These are phyloP conservation scores for Marsdenia floribunda DNA, from an alignment of 257 asterid genomes.

Conservation along the genomic window DNA sequence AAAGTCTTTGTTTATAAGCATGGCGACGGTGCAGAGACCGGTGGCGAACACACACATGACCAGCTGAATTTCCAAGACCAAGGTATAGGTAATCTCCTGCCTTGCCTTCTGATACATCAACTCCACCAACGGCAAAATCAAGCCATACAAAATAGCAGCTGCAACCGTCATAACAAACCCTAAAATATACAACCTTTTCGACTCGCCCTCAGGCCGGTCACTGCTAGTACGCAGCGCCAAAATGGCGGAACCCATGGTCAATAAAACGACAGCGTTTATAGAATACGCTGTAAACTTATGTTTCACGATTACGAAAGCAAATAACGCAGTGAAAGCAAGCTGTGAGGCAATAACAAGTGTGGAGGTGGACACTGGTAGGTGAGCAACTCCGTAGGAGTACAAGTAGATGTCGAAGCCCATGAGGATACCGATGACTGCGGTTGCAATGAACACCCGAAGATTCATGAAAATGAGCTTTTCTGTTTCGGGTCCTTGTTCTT, in stretches of 20 bases:
- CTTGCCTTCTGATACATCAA: slow-evolving; percentile 19
- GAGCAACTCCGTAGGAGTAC: slow-evolving; percentile 13
- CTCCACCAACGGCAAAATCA: slow-evolving; percentile 27
- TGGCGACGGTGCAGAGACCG: slow-evolving; percentile 20
- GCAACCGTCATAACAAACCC: slow-evolving; percentile 24
- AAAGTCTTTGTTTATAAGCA: slow-evolving; percentile 23
- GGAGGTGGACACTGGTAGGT: slow-evolving; percentile 23
- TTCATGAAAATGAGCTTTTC: slow-evolving; percentile 16
- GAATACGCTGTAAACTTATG: slow-evolving; percentile 28
- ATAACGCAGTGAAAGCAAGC: slow-evolving; percentile 21
- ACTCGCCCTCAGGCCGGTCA: slow-evolving; percentile 22
- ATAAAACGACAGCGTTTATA: slow-evolving; percentile 19
- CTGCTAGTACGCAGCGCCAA: slow-evolving; percentile 17
- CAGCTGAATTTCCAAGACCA: slow-evolving; percentile 25
- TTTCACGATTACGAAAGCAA: slow-evolving; percentile 26
- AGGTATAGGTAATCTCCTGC: slow-evolving; percentile 17
- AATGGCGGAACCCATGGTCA: slow-evolving; percentile 19
- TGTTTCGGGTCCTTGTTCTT: not conserved
- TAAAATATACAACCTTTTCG: slow-evolving; percentile 12
- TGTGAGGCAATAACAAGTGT: slow-evolving; percentile 17
- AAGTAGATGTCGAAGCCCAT: slow-evolving; percentile 22
- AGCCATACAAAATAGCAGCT: slow-evolving; percentile 23
- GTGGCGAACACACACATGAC: slow-evolving; percentile 23
- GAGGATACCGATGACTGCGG: slow-evolving; percentile 21
- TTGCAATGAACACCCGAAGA: slow-evolving; percentile 13